These are phyloP conservation scores for Epichloe elymi DNA, from an alignment of 2,329 filamentous ascomycete species.

Conservation along the genomic window DNA sequence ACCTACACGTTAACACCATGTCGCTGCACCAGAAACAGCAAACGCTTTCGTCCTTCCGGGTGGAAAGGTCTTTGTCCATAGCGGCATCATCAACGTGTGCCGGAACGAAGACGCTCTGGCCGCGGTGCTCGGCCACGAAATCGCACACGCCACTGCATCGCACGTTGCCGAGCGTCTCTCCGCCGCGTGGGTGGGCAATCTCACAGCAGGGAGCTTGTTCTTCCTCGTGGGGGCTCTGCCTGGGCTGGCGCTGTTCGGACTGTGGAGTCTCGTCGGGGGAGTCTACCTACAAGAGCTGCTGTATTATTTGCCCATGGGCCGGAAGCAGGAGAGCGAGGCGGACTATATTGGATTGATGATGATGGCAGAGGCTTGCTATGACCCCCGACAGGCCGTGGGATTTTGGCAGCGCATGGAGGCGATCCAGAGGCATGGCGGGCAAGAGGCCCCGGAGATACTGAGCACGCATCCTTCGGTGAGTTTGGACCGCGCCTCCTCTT, in stretches of 20 bases:
- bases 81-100: conserved; percentile 57
- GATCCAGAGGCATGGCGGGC: conserved; percentile 22
- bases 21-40: conserved; percentile 27
- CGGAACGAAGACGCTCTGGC: conserved; percentile 56
- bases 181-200: conserved; percentile 35
- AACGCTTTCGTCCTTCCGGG: conserved; percentile 72
- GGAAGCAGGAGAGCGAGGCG: conserved; percentile 63
- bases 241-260: conserved; percentile 23
- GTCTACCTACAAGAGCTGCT: conserved; percentile 43
- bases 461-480: conserved; percentile 63
- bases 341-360: conserved; percentile 73
- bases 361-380: conserved; percentile 70
- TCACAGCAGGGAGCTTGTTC: conserved; percentile 36
- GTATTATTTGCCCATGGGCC: conserved; percentile 54
- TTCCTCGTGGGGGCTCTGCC: conserved; percentile 32
- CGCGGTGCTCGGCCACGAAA: conserved; percentile 66
- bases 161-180: conserved; percentile 54
- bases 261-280: conserved; percentile 32
- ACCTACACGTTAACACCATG: not conserved
- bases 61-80: conserved; percentile 70
- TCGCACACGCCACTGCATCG: conserved; percentile 60
- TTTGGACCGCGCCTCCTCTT: conserved; percentile 3
- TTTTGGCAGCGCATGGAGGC: conserved; percentile 58
- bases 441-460: conserved; percentile 54
- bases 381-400: conserved; percentile 51